Conservation (phyloP, 331 rosid genomes). For the Cucumis variabilis region DNA sequence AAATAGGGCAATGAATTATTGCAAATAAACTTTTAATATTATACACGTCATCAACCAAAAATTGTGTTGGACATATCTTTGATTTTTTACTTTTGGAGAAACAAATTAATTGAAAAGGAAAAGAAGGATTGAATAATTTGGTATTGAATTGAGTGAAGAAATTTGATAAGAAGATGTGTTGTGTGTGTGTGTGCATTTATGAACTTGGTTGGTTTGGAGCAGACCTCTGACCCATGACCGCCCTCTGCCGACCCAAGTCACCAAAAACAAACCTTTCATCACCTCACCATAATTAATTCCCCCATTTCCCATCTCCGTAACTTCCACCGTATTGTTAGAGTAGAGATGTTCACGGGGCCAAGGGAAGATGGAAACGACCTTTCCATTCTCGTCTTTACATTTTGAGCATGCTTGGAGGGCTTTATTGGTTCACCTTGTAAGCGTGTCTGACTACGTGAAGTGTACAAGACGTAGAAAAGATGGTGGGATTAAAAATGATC, state of each 20-base stretch:
- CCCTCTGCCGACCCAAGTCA: not conserved
- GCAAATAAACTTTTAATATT: not conserved
- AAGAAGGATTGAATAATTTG: not conserved
- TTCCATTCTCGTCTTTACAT: not conserved
- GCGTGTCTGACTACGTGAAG: too few relatives aligned
- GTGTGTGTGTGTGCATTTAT: not conserved
- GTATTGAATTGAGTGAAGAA: not conserved
- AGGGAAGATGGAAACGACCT: not conserved
- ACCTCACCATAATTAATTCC: not conserved
- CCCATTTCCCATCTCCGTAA: too few relatives aligned
- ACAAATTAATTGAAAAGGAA: not conserved
- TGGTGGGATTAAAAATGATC: too few relatives aligned
- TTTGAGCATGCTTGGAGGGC: too few relatives aligned
- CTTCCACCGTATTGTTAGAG: too few relatives aligned
- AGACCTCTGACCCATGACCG: not conserved
- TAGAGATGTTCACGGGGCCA: not conserved
- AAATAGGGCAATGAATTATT: not conserved
- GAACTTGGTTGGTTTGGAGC: not conserved
- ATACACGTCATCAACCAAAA: not conserved
- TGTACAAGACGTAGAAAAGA: too few relatives aligned
- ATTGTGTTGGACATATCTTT: not conserved
- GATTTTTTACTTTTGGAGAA: not conserved
- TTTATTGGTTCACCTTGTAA: too few relatives aligned
- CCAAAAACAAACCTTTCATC: not conserved
- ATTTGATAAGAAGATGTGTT: not conserved